Evolutionary conservation across 768 basidiomycete genomes (phyloP).

Genomic region (Dacryopinax spathularia): DNA sequence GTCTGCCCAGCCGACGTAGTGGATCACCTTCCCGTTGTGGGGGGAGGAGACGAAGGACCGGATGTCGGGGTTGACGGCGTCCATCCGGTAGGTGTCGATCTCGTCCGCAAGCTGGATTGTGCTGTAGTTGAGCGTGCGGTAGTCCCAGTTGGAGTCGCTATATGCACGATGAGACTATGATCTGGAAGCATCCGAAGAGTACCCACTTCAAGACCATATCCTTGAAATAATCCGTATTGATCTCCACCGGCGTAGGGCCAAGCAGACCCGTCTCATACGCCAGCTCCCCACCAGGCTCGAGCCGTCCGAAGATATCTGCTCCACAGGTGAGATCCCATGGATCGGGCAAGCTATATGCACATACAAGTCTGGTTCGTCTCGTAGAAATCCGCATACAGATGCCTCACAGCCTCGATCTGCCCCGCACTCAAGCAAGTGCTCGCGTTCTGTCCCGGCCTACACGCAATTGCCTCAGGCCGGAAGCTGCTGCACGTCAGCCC

Average conservation of each 20-base stretch:
- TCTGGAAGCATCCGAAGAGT: background rate
- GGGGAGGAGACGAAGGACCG: slow-evolving; percentile 5
- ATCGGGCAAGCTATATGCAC: slow-evolving; percentile 4
- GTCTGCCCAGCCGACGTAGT: slow-evolving; percentile 17
- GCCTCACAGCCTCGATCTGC: slow-evolving; percentile 20
- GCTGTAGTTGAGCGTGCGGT: slow-evolving; percentile 5
- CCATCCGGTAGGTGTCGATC: slow-evolving; percentile 1
- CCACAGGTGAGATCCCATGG: background rate
- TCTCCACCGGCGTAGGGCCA: background rate
- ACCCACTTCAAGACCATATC: slow-evolving; percentile 22
- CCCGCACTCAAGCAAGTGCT: slow-evolving; percentile 17
- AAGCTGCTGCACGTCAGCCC: slow-evolving; percentile 10
- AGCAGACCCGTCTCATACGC: slow-evolving; percentile 6
- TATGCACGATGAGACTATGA: background rate
- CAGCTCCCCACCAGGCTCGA: slow-evolving; percentile 7
- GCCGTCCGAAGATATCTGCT: slow-evolving; percentile 1
- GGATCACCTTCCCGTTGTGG: slow-evolving; percentile 18
- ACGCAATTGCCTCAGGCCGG: slow-evolving; percentile 21
- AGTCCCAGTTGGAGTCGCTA: slow-evolving; percentile 9
- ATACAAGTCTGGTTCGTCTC: slow-evolving; percentile 18
- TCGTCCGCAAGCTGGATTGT: slow-evolving; percentile 2
- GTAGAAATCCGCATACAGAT: slow-evolving; percentile 20
- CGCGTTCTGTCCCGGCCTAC: slow-evolving; percentile 8
- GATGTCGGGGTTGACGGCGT: slow-evolving; percentile 4
- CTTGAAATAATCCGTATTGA: slow-evolving; percentile 11